Evolutionary conservation across 2,329 filamentous ascomycete species (phyloP).

Genomic region (Colletotrichum viniferum): DNA sequence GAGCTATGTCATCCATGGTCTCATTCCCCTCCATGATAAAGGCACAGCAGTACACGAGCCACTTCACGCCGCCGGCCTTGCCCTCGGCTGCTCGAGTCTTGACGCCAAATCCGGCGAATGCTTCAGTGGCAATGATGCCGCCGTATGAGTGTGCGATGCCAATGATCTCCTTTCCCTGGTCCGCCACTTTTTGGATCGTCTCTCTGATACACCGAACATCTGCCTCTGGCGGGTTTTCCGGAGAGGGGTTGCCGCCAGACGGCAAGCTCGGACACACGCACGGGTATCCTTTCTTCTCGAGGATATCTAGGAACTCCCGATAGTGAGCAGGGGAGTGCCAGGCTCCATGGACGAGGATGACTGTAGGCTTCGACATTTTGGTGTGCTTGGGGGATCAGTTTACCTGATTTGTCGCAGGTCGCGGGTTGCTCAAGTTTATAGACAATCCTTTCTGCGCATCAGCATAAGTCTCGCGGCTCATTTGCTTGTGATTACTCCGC

Average conservation of each 20-base stretch:
- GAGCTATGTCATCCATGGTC: not conserved
- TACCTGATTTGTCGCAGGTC: not conserved
- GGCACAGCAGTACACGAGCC: not conserved
- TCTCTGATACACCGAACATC: not conserved
- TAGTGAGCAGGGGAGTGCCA: slow-evolving; percentile 9
- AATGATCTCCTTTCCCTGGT: not conserved
- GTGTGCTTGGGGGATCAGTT: not conserved
- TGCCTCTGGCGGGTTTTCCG: not conserved
- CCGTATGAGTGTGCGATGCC: not conserved
- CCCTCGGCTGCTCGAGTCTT: not conserved
- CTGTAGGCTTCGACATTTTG: not conserved
- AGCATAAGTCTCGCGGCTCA: not conserved
- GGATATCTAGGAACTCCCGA: not conserved
- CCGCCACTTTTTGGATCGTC: not conserved
- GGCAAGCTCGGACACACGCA: not conserved
- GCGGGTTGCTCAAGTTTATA: not conserved
- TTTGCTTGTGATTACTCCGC: not conserved
- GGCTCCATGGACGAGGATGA: slow-evolving; percentile 1
- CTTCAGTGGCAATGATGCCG: not conserved
- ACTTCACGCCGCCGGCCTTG: not conserved
- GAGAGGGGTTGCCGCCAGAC: not conserved
- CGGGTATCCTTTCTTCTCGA: not conserved
- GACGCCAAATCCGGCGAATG: not conserved
- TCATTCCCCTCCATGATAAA: not conserved
- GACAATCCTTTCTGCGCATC: not conserved